Evolutionary conservation across 1,139 yeast species (phyloP).

Genomic region (Suhomyces chickasaworum): DNA sequence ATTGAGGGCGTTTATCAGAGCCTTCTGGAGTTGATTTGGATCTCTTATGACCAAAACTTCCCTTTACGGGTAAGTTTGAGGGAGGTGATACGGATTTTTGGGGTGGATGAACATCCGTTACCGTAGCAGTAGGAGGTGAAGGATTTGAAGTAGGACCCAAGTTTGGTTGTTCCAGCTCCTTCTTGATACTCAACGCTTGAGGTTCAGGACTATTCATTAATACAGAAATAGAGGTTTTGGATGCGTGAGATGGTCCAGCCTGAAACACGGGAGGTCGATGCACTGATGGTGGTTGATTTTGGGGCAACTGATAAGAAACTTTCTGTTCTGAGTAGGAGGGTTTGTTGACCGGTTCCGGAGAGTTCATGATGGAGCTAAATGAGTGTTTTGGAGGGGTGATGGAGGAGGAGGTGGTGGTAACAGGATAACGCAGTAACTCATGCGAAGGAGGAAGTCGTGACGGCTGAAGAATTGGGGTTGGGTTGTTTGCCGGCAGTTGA

Average conservation of each 20-base stretch:
- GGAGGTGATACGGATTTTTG: slow-evolving; percentile 19
- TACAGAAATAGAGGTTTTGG: slow-evolving; percentile 17
- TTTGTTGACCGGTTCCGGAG: slow-evolving; percentile 6
- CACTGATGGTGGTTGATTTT: neutral
- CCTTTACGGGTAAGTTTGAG: slow-evolving; percentile 18
- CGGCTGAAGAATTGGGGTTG: neutral
- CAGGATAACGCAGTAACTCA: neutral
- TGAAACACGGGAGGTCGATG: slow-evolving; percentile 2
- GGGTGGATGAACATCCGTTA: neutral
- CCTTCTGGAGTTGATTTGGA: slow-evolving; percentile 29
- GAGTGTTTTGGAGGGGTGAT: neutral
- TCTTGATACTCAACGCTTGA: neutral
- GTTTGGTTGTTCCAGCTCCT: neutral
- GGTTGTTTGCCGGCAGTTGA: neutral
- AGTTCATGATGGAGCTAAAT: slow-evolving; percentile 2
- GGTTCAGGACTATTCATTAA: slow-evolving; percentile 19
- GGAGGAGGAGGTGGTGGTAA: neutral
- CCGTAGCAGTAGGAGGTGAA: slow-evolving; percentile 3
- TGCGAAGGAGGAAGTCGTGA: neutral
- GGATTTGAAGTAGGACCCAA: neutral
- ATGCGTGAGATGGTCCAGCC: slow-evolving; percentile 3
- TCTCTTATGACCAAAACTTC: slow-evolving; percentile 27
- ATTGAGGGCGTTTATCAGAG: slow-evolving; percentile 5
- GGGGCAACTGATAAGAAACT: neutral
- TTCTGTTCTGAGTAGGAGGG: neutral